Evolutionary conservation across 202 grass and related monocot species (phyloP).

Genomic region (Brachypodium distachyon): DNA sequence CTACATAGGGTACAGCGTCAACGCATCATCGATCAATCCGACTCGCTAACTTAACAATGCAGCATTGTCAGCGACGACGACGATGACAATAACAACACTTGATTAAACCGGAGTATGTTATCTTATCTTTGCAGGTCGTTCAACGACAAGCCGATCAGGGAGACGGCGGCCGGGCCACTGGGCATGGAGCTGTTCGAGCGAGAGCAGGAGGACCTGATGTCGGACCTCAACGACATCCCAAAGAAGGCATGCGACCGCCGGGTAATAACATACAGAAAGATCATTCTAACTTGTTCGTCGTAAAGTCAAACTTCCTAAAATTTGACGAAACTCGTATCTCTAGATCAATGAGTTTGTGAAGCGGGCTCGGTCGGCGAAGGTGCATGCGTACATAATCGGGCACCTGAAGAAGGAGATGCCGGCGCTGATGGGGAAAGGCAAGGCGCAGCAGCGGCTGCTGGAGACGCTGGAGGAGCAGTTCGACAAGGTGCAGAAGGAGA

Average conservation of each 20-base stretch:
- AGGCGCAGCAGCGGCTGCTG: conserved; percentile 66
- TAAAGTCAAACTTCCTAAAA: too few species aligned
- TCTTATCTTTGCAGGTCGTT: conserved; percentile 34
- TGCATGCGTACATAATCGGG: conserved; percentile 70
- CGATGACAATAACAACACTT: neutral
- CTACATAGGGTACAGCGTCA: conserved; percentile 65
- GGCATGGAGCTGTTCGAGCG: conserved; percentile 65
- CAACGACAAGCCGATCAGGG: conserved; percentile 68
- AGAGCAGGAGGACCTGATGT: conserved; percentile 70
- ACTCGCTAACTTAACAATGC: neutral
- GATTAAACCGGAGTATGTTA: neutral
- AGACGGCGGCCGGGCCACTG: conserved; percentile 53
- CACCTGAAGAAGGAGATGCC: conserved; percentile 81
- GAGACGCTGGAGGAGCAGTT: conserved; percentile 60
- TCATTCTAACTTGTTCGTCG: too few species aligned
- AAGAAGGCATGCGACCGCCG: conserved; percentile 75
- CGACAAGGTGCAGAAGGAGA: conserved; percentile 61
- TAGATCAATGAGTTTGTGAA: conserved; percentile 88
- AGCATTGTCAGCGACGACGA: neutral
- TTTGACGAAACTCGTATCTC: too few species aligned
- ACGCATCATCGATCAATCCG: neutral
- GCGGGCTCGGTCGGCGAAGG: conserved; percentile 51
- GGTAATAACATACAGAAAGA: conserved; percentile 22
- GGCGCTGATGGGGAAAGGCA: conserved; percentile 68
- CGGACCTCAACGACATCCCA: conserved; percentile 70